Base-by-base conservation (phyloP, 1,139 yeast genomes). In the Taphrina wiesneri region DNA sequence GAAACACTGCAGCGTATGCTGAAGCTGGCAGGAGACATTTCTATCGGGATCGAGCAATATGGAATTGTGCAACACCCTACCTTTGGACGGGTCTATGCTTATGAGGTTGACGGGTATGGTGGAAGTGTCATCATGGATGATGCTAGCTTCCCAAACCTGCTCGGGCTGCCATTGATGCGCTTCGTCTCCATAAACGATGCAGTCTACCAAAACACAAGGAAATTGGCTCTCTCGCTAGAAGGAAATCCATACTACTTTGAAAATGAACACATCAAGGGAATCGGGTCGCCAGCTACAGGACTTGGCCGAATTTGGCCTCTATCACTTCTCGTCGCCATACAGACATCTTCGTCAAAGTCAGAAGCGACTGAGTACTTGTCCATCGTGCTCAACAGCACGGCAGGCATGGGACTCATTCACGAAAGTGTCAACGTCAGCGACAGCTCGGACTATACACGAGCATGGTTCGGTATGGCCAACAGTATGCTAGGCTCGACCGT, bases 271-370 rank as follows among this genome's bases (percentile, higher is more conserved):
- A 87, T 90, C 73, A 82, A 83, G 71, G 97, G 97, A 0, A 82
- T 90, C 68, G 97, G 97, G 0, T 96, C 97, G 0, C 97, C 97
- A 0, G 97, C 90, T 74, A 84, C 90, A 51, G 97, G 97, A 0
- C 82, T 88, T 28, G 78, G 81, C 39, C 82, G 85, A 73, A 96
- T 96, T 0, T 90, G 97, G 97, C 97, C 97, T 25, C 87, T 90
- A 96, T 86, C 93, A 30, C 78, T 88, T 36, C 77, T 90, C 56
- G 81, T 88, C 66, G 83, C 85, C 36, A 90, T 90, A 19, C 81
- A 96, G 70, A 90, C 97, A 0, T 79, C 87, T 2, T 83, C 85
- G 69, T 84, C 87, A 70, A 95, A 89, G 67, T 80, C 79, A 0
- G 96, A 90, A 73, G 89, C 90, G 43, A 36, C 72, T 62, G 74